Base-by-base conservation (phyloP, 225 moss, liverwort and hornwort species). In the Ulota crispa region DNA sequence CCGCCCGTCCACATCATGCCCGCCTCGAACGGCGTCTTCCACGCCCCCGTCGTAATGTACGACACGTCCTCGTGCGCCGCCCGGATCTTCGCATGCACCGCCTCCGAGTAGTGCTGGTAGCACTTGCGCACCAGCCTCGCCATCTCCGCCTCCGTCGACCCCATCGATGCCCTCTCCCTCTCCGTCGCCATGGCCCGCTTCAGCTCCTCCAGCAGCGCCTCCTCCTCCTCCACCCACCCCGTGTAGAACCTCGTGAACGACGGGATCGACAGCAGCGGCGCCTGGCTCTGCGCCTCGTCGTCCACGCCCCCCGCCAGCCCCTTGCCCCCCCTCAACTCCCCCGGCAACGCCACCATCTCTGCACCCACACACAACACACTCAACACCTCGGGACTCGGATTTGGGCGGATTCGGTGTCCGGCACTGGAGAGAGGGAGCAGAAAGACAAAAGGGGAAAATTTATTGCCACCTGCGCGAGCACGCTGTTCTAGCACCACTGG, bases 1-100 rank as follows among this genome's bases (percentile, higher is more conserved):
- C 95, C 94, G 21, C 94, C 95, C 88, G 94, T 87, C 95, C 95
- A 95, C 83, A 92, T 87, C 78, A 95, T 63, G 72, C 93, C 94
- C 56, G 93, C 92, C 82, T 93, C 92, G 16, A 92, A 82, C 53
- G 94, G 91, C 66, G 91, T 93, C 64, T 86, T 93, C 95, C 94
- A 95, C n/a, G 90, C 85, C 3, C 95, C 95, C 0, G 92, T 81
- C 3, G 91, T 85, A 7, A 92, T 81, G 30, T 88, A 94, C 4
- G 92, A 72, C 4, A 50, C 87, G 56, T 95, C 94, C 77, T 92
- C 91, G 57, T 90, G 83, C 1, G 95, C 91, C 20, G 86, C 90
- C 26, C 79, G 80, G 82, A 92, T 91, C 80, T 92, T 95, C 5
- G 90, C 95, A n/a, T 89, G 87, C 39, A 89, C 90, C 15, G 77